Evolutionary conservation across 2,329 filamentous ascomycete genomes (phyloP).

Genomic region (Pseudopyricularia cyperi): DNA sequence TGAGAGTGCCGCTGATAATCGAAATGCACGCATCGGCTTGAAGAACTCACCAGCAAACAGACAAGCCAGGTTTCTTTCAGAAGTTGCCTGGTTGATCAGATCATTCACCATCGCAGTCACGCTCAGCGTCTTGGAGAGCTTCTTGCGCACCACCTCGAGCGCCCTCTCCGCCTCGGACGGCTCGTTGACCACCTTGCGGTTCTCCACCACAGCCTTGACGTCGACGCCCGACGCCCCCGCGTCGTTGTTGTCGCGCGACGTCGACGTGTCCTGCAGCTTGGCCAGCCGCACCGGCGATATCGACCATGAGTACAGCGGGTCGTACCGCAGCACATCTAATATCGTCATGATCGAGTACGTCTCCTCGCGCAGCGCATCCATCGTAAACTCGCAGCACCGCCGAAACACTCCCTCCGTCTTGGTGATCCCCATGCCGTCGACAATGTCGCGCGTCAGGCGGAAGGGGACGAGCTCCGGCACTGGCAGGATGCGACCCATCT

Average conservation of each 20-base stretch:
- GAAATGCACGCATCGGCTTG: background rate
- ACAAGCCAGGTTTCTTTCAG: constrained; percentile 83
- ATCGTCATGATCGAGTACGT: constrained; percentile 98
- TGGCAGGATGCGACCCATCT: constrained; percentile 87
- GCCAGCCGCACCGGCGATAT: constrained; percentile 58
- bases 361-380: constrained; percentile 89
- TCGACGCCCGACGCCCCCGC: constrained; percentile 21
- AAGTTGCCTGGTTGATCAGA: constrained; percentile 87
- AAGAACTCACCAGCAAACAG: constrained; percentile 61
- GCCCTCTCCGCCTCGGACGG: constrained; percentile 76
- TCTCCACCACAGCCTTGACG: constrained; percentile 20
- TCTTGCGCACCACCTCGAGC: constrained; percentile 87
- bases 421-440: constrained; percentile 93
- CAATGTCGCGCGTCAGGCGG: constrained; percentile 81
- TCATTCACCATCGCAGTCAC: constrained; percentile 95
- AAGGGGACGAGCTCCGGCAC: constrained; percentile 95
- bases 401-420: constrained; percentile 93
- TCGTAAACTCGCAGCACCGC: constrained; percentile 94
- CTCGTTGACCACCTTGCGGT: constrained; percentile 38
- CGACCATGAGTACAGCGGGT: constrained; percentile 93
- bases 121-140: constrained; percentile 85
- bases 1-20: background rate
- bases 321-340: constrained; percentile 92
- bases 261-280: constrained; percentile 51
- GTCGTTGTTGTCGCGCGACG: constrained; percentile 37